Base-by-base conservation (phyloP, 176 grass and related monocot species). In the Bolboschoenus planiculmis region DNA sequence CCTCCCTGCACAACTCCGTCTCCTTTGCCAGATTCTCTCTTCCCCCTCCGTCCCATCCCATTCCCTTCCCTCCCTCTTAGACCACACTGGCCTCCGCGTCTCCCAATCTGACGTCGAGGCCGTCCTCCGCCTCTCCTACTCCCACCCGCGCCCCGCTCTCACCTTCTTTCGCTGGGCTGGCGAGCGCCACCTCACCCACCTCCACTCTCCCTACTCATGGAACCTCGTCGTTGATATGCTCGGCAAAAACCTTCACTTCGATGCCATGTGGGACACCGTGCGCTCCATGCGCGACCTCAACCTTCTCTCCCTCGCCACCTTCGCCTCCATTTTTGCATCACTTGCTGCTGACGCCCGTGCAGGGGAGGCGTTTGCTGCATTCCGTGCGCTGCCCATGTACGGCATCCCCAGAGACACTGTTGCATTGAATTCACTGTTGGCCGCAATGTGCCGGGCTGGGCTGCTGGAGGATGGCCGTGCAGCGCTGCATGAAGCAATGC, bases 81-180 rank as follows among this genome's bases (percentile, higher is more conserved):
- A 93, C 66, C 50, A 84, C 7, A 83, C 84, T 47, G 76, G 61
- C 50, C 48, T 88, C 67, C 67, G 75, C 60, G 81, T 93, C 87
- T 87, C 82, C 81, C 47, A 54, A 57, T 43, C 82, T 26, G 89
- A 98, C 10, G 95, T 98, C 21, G 92, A 98, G 90, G 31, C 78
- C 53, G 95, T 98, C 56, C 90, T 98, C 57, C 85, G 88, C 44
- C 79, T 85, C 60, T 98, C 92, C 59, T 98, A 95, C 86, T 90
- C 92, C 10, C 85, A 93, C 21, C 90, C 95, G 0, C 81, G 37
- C 40, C 81, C 78, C 16, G 84, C 95, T 66, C 58, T 87, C 43
- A 56, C 60, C 84, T 94, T 97, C 92, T 94, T 97, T 84, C 92
- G 90, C 43, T 97, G 95, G 95, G 88, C 95, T 5, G 92, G 92